Evolutionary conservation across 345 rosid species (phyloP).

Genomic region (Gossypium herbaceum): DNA sequence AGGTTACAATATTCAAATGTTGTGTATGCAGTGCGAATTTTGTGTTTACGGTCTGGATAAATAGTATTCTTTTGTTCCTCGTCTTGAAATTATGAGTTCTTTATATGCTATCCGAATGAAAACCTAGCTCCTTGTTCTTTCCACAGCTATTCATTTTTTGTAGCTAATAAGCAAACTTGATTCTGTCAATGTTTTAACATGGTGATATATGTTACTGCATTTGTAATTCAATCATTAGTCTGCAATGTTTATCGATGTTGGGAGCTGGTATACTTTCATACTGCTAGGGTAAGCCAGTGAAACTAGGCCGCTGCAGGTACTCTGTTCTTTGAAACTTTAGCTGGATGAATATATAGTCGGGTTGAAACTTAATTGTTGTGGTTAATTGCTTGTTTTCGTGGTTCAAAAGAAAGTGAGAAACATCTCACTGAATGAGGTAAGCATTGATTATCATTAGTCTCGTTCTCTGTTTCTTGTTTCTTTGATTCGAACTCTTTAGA

Average conservation of each 20-base stretch:
- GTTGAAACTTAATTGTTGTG: no score
- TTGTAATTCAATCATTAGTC: background rate
- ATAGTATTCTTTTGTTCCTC: background rate
- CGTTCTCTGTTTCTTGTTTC: background rate
- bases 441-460: background rate
- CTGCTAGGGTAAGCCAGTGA: background rate
- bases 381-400: no score
- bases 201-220: constrained; percentile 4
- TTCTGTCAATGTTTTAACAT: background rate
- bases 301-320: no score
- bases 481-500: background rate
- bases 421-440: background rate
- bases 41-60: background rate
- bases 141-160: background rate
- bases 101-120: background rate
- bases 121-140: background rate
- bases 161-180: background rate
- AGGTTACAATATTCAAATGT: background rate
- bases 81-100: background rate
- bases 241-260: no score
- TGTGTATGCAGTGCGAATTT: background rate
- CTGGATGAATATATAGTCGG: no score
- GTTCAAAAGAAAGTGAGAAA: background rate
- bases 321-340: no score
- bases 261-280: background rate